Conservation (phyloP, 345 rosid genomes). For the Bretschneidera sinensis region DNA sequence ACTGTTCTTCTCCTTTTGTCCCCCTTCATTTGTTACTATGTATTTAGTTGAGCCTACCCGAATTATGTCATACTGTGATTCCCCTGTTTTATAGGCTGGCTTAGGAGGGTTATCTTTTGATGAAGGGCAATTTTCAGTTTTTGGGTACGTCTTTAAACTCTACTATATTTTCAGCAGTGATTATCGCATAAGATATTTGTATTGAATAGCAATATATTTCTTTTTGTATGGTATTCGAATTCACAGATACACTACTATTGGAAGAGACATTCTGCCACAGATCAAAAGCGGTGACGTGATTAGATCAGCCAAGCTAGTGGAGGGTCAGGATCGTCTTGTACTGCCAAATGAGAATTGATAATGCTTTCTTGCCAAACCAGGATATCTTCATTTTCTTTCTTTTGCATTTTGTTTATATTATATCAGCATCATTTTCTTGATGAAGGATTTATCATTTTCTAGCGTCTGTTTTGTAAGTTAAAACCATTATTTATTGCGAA, state of each 20-base stretch:
- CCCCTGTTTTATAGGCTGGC: constrained; percentile 47
- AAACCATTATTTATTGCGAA: no score
- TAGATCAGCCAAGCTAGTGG: constrained; percentile 59
- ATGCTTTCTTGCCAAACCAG: neutral
- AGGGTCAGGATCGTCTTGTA: constrained; percentile 73
- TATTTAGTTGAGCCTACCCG: neutral
- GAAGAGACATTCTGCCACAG: constrained; percentile 76
- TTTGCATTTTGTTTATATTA: no score
- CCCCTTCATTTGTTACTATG: no score
- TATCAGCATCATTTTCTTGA: no score
- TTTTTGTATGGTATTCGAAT: neutral
- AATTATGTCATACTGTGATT: neutral
- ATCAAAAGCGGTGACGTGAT: constrained; percentile 78
- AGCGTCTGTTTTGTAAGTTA: no score
- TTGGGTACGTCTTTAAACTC: constrained; percentile 45
- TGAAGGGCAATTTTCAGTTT: constrained; percentile 92
- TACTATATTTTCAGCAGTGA: neutral
- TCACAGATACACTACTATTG: constrained; percentile 58
- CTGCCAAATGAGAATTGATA: constrained; percentile 50
- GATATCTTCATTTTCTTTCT: neutral
- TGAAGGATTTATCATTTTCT: no score
- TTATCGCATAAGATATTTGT: neutral
- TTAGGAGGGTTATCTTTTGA: constrained; percentile 94
- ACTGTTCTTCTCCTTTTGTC: no score
- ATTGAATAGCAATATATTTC: neutral